Evolutionary conservation across 1,284 basidiomycete genomes (phyloP).

Genomic region (Naganishia sp.): DNA sequence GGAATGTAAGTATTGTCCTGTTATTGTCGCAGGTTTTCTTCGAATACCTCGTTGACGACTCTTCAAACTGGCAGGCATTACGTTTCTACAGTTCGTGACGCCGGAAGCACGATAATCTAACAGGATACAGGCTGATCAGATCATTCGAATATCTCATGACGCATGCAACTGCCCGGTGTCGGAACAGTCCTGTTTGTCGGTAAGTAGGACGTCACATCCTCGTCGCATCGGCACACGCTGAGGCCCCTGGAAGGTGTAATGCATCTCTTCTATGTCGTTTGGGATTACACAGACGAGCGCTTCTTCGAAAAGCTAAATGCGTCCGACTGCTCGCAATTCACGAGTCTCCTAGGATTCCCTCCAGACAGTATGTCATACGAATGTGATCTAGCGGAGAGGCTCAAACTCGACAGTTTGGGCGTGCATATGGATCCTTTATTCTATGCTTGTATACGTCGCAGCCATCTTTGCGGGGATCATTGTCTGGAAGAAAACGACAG

Average conservation of each 20-base stretch:
- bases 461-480: conserved; percentile 52
- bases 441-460: conserved; percentile 45
- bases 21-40: too few species aligned
- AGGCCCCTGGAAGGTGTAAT: conserved; percentile 40
- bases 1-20: conserved; percentile 40
- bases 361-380: conserved; percentile 39
- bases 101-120: neutral
- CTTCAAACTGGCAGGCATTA: conserved; percentile 40
- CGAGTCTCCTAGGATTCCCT: conserved; percentile 48
- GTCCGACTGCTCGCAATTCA: conserved; percentile 52
- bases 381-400: neutral
- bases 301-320: conserved; percentile 52
- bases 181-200: conserved; percentile 31
- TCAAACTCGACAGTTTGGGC: conserved; percentile 43
- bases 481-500: conserved; percentile 43
- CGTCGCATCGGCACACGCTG: neutral
- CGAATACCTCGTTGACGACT: neutral
- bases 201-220: neutral
- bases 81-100: conserved; percentile 44
- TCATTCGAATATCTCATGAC: neutral
- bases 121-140: neutral
- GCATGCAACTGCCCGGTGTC: neutral
- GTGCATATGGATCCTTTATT: conserved; percentile 46
- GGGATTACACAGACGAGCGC: conserved; percentile 53
- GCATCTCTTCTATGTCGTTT: conserved; percentile 53